Conservation (phyloP, 805 yeast genomes). For the Dipodascopsis uninucleata region DNA sequence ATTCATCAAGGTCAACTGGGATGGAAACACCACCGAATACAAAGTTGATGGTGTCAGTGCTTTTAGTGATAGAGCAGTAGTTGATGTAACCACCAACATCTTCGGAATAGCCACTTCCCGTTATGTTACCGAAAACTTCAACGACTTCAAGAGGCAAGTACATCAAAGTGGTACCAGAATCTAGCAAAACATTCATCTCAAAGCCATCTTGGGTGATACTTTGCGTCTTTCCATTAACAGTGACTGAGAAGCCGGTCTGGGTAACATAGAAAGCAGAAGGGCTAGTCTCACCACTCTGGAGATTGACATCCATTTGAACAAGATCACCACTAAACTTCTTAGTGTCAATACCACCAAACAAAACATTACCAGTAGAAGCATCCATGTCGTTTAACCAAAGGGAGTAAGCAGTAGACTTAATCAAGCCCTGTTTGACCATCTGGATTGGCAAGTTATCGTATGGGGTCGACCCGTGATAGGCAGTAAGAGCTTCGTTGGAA, state of each 20-base stretch:
- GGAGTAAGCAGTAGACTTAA: conserved; percentile 55
- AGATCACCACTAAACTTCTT: conserved; percentile 46
- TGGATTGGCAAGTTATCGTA: conserved; percentile 67
- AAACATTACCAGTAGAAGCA: conserved; percentile 31
- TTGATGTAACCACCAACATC: conserved; percentile 43
- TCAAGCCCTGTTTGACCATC: conserved; percentile 55
- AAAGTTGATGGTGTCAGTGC: conserved; percentile 39
- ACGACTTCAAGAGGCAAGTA: conserved; percentile 44
- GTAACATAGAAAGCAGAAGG: conserved; percentile 24
- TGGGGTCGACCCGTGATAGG: conserved; percentile 27
- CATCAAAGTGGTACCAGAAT: conserved; percentile 53
- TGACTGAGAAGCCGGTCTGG: conserved; percentile 17
- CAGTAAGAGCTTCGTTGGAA: conserved; percentile 34
- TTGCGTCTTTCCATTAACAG: conserved; percentile 12
- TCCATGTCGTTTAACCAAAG: conserved; percentile 49
- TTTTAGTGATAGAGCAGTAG: conserved; percentile 37
- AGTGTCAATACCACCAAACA: conserved; percentile 54
- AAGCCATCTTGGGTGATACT: background rate
- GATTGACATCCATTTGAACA: conserved; percentile 11
- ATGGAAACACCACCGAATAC: conserved; percentile 52
- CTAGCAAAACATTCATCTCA: conserved; percentile 45
- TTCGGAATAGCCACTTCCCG: conserved; percentile 42
- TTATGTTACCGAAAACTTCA: conserved; percentile 33
- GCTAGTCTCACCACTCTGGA: conserved; percentile 9
- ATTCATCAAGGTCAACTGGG: conserved; percentile 42